Conservation (phyloP, 2,329 filamentous ascomycete species). For the Diaporthe vexans region DNA sequence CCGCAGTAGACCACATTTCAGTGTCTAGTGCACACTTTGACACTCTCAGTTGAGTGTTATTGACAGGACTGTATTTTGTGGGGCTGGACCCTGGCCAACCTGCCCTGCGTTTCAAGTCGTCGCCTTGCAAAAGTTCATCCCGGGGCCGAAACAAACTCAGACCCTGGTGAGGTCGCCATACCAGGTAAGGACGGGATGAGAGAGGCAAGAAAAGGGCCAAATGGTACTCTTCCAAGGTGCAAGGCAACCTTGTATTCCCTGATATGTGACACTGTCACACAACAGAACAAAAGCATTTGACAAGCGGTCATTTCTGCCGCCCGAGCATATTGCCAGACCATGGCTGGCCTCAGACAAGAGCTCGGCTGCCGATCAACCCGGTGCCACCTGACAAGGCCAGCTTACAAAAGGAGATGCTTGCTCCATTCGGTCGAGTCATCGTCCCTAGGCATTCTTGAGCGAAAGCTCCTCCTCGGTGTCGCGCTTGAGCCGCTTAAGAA, state of each 20-base stretch:
- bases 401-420: slow-evolving; percentile 22
- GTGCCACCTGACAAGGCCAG: slow-evolving; percentile 24
- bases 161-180: neutral
- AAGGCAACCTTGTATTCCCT: neutral
- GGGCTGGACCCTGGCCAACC: neutral
- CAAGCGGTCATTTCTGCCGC: neutral
- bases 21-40: neutral
- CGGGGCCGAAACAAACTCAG: neutral
- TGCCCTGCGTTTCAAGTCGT: slow-evolving; percentile 19
- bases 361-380: slow-evolving; percentile 28
- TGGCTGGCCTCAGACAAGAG: slow-evolving; percentile 10
- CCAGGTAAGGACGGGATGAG: neutral
- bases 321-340: slow-evolving; percentile 1
- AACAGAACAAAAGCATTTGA: neutral
- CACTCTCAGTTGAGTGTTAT: neutral
- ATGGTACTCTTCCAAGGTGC: too few species aligned
- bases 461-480: neutral
- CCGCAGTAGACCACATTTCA: neutral
- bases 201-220: neutral
- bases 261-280: neutral
- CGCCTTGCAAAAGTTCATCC: slow-evolving; percentile 4
- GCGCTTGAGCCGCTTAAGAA: neutral
- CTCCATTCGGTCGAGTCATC: slow-evolving; percentile 27
- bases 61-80: slow-evolving; percentile 25
- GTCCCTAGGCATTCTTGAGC: neutral